Evolutionary conservation across 352 stramenopile genomes (phyloP).

Genomic region (Phytophthora sp.): DNA sequence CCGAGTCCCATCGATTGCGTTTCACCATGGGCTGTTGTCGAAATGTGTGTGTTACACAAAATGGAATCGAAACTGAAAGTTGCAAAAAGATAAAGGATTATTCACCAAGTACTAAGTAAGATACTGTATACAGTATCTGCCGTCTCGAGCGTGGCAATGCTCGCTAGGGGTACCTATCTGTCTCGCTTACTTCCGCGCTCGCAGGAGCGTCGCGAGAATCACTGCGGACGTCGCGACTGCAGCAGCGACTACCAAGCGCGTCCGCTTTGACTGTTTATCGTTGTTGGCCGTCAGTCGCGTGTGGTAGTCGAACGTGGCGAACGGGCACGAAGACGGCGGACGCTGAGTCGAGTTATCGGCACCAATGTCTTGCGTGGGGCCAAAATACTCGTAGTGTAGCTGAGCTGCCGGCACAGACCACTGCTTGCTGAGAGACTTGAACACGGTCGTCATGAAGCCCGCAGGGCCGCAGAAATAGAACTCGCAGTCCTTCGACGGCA

Average conservation of each 20-base stretch:
- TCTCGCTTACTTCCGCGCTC: constrained; percentile 12
- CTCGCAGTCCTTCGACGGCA: constrained; percentile 46
- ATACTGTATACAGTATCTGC: too few relatives aligned
- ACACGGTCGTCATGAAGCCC: constrained; percentile 57
- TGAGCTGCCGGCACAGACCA: constrained; percentile 46
- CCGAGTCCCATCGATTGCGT: constrained; percentile 75
- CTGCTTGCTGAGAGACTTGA: constrained; percentile 42
- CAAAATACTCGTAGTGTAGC: constrained; percentile 73
- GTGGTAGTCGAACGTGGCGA: constrained; percentile 32
- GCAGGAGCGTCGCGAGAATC: constrained; percentile 20
- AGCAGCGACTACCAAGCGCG: constrained; percentile 21
- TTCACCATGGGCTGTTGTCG: constrained; percentile 36
- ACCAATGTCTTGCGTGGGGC: constrained; percentile 54
- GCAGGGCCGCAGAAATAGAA: constrained; percentile 71
- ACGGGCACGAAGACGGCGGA: constrained; percentile 17
- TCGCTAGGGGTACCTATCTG: background rate
- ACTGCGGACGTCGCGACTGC: constrained; percentile 25
- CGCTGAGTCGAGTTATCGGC: constrained; percentile 9
- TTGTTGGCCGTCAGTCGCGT: constrained; percentile 5
- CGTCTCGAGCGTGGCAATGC: background rate
- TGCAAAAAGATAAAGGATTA: too few relatives aligned
- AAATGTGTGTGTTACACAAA: constrained; percentile 10
- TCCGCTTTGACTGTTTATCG: constrained; percentile 18
- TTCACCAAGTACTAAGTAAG: too few relatives aligned
- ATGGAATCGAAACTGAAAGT: background rate